These are phyloP conservation scores for Nyctanthes arbortristis DNA, from an alignment of 257 asterid species.

Conservation along the genomic window DNA sequence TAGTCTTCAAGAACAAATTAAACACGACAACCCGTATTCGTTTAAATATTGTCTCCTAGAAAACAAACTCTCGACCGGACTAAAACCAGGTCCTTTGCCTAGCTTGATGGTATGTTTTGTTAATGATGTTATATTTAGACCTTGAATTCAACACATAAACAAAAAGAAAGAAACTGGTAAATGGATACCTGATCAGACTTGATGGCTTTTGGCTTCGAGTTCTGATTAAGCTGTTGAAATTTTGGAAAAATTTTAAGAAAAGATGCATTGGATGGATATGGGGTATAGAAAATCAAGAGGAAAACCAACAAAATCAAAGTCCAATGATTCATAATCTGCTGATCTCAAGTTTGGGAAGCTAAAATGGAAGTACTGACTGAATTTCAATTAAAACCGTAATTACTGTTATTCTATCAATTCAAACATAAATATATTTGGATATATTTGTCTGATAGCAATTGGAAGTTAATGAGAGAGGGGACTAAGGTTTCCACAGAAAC, in stretches of 20 bases:
- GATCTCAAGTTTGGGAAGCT: conserved; percentile 14
- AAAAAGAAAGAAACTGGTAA: background rate
- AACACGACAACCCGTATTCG: too few relatives aligned
- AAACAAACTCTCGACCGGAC: too few relatives aligned
- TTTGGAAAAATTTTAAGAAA: conserved; percentile 16
- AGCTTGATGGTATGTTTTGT: too few relatives aligned
- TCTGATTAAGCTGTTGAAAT: conserved; percentile 13
- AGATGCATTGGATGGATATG: conserved; percentile 29
- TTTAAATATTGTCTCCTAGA: too few relatives aligned
- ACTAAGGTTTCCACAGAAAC: conserved; percentile 4
- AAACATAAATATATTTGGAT: background rate
- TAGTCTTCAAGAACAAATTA: too few relatives aligned
- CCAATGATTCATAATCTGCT: conserved; percentile 19
- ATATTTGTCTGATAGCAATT: background rate
- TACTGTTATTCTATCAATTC: conserved; percentile 17
- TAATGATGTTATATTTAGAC: too few relatives aligned
- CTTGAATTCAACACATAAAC: conserved; percentile 5
- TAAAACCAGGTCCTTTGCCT: too few relatives aligned
- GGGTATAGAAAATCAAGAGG: conserved; percentile 15
- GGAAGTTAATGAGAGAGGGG: background rate
- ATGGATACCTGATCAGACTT: conserved; percentile 17
- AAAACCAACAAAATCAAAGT: conserved; percentile 15
- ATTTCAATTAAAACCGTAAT: background rate
- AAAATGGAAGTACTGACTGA: background rate
- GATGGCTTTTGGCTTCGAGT: background rate